These are phyloP conservation scores for Lycium barbarum DNA, from an alignment of 257 asterid genomes.

Conservation along the genomic window DNA sequence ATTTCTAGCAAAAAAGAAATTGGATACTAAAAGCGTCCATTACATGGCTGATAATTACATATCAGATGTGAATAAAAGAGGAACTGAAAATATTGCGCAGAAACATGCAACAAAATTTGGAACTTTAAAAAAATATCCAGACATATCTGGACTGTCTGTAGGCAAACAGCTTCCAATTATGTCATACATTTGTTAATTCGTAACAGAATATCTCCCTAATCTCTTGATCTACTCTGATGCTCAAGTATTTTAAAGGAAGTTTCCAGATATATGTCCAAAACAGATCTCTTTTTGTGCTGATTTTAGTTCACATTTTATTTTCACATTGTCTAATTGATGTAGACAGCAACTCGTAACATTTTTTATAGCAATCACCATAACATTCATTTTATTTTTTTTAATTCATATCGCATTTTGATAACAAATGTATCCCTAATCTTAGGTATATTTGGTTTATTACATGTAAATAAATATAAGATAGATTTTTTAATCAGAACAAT, in stretches of 20 bases:
- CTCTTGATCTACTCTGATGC: background rate
- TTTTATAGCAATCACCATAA: background rate
- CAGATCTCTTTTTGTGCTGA: background rate
- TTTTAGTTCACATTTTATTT: conserved; percentile 8
- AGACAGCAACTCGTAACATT: background rate
- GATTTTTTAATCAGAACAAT: background rate
- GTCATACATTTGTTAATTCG: background rate
- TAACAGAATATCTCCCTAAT: conserved; percentile 10
- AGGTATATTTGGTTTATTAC: background rate
- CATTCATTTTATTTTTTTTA: background rate
- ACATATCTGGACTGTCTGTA: conserved; percentile 12
- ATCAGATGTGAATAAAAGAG: background rate
- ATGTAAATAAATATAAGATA: background rate
- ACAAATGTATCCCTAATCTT: background rate
- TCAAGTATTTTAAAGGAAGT: background rate
- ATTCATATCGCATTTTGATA: background rate
- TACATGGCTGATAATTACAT: background rate
- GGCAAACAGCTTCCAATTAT: background rate
- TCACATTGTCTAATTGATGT: background rate
- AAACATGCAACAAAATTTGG: background rate
- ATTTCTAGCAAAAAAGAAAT: background rate
- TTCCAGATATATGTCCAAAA: conserved; percentile 10
- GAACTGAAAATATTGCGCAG: background rate
- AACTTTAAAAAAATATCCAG: background rate
- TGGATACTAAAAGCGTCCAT: background rate